Percentiles rank a stretch among this genome's conserved stretches.
These are phyloP conservation scores for Leccinum variicolor DNA, from an alignment of 768 basidiomycete species.

Conservation along the genomic window DNA sequence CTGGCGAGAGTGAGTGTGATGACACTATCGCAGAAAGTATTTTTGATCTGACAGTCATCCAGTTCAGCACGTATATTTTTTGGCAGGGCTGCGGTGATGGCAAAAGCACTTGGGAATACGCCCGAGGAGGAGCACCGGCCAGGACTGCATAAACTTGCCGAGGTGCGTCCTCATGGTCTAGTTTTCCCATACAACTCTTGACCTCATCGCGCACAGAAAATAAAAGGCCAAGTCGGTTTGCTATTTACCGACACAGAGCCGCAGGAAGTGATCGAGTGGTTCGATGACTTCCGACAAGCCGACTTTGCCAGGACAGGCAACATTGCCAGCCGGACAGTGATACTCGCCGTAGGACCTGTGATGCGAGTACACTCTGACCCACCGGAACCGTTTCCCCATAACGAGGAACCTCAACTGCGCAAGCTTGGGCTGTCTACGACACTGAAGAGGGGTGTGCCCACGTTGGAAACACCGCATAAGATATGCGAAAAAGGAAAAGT, in stretches of 20 bases:
- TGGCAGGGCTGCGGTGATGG: conserved; percentile 86
- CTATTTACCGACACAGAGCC: conserved; percentile 89
- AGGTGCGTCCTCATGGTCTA: conserved; percentile 47
- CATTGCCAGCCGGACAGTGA: conserved; percentile 66
- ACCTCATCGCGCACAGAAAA: conserved; percentile 52
- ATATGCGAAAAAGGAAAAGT: conserved; percentile 81
- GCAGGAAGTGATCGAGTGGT: conserved; percentile 93
- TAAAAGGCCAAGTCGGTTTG: conserved; percentile 93
- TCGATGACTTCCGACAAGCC: conserved; percentile 81
- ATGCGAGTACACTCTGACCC: conserved; percentile 77
- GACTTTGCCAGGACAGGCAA: conserved; percentile 94
- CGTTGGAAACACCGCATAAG: conserved; percentile 72
- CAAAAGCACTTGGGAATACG: conserved; percentile 88
- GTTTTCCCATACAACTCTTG: conserved; percentile 5
- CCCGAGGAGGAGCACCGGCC: conserved; percentile 80
- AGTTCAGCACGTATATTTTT: conserved; percentile 85
- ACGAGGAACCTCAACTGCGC: conserved; percentile 94
- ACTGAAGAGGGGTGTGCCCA: conserved; percentile 86
- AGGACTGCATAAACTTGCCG: conserved; percentile 77
- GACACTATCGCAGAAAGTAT: background rate
- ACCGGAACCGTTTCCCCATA: conserved; percentile 90
- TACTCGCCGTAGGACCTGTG: conserved; percentile 80
- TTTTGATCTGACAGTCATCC: conserved; percentile 6
- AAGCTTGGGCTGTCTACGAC: conserved; percentile 85
- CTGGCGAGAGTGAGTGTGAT: conserved; percentile 79